These are phyloP conservation scores for Cyclotella baltica DNA, from an alignment of 108 stramenopile species.

Conservation along the genomic window DNA sequence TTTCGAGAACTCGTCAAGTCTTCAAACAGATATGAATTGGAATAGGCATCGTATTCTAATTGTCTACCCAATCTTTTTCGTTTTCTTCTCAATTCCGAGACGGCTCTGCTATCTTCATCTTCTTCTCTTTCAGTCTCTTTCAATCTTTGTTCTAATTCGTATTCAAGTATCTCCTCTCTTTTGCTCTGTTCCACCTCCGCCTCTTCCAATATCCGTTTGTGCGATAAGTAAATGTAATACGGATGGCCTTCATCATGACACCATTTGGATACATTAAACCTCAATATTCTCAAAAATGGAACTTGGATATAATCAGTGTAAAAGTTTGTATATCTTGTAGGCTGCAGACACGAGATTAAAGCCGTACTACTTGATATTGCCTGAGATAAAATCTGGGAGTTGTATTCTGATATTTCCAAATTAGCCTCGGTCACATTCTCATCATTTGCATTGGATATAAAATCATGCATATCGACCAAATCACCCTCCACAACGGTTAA, in stretches of 20 bases:
- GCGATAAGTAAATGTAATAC: conserved; percentile 69
- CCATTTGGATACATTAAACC: conserved; percentile 64
- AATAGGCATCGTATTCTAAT: not conserved
- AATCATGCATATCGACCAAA: not conserved
- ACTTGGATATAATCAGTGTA: conserved; percentile 67
- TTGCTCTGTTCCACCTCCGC: conserved; percentile 71
- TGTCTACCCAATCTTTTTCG: not conserved
- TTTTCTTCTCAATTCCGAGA: conserved; percentile 32
- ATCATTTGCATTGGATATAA: not conserved
- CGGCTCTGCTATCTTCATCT: conserved; percentile 34
- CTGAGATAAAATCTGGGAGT: conserved; percentile 50
- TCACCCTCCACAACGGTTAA: conserved; percentile 68
- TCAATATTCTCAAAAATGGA: conserved; percentile 61
- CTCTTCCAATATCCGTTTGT: conserved; percentile 65
- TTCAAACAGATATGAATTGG: not conserved
- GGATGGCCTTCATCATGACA: conserved; percentile 74
- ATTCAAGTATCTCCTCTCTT: conserved; percentile 50
- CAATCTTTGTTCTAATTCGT: conserved; percentile 28
- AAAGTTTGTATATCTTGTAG: conserved; percentile 63
- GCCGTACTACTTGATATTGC: conserved; percentile 63
- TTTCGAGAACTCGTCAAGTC: too few species aligned
- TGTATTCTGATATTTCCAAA: not conserved
- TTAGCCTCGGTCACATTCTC: not conserved
- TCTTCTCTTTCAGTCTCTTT: conserved; percentile 16
- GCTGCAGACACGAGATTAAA: conserved; percentile 74